phyloP scores from a whole-genome alignment of 2,329 filamentous ascomycete species.

The Cadophora luteo-olivacea region DNA sequence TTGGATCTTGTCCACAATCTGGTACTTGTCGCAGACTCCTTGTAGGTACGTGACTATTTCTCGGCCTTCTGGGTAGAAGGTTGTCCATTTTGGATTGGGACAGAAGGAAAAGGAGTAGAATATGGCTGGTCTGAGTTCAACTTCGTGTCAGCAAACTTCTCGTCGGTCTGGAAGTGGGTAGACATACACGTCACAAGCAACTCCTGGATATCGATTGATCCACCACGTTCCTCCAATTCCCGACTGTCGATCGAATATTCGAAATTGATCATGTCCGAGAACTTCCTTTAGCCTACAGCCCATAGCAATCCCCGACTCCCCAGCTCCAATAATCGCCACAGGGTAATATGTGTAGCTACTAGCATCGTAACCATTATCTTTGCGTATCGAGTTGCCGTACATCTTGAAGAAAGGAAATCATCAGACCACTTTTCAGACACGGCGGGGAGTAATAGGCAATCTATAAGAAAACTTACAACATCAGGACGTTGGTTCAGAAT shows the following conservation, averaged over 20 bases:
- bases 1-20: conserved; percentile 63
- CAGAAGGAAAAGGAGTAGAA: conserved; percentile 68
- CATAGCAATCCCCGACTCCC: conserved; percentile 65
- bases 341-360: conserved; percentile 47
- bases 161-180: not conserved
- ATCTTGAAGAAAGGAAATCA: conserved; percentile 25
- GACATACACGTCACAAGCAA: conserved; percentile 57
- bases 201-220: conserved; percentile 63
- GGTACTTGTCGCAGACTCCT: conserved; percentile 58
- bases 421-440: not conserved
- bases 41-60: conserved; percentile 64
- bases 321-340: conserved; percentile 62
- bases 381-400: conserved; percentile 47
- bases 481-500: conserved; percentile 26
- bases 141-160: not conserved
- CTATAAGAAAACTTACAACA: conserved; percentile 22
- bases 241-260: conserved; percentile 62
- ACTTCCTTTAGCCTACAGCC: conserved; percentile 60
- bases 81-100: conserved; percentile 63
- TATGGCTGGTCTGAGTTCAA: conserved; percentile 53
- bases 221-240: conserved; percentile 62
- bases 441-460: not conserved
- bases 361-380: conserved; percentile 47
- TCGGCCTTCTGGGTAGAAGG: conserved; percentile 63
- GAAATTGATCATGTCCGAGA: conserved; percentile 62